phyloP scores from a whole-genome alignment of 2,329 filamentous ascomycete genomes.

The Microsporum canis region DNA sequence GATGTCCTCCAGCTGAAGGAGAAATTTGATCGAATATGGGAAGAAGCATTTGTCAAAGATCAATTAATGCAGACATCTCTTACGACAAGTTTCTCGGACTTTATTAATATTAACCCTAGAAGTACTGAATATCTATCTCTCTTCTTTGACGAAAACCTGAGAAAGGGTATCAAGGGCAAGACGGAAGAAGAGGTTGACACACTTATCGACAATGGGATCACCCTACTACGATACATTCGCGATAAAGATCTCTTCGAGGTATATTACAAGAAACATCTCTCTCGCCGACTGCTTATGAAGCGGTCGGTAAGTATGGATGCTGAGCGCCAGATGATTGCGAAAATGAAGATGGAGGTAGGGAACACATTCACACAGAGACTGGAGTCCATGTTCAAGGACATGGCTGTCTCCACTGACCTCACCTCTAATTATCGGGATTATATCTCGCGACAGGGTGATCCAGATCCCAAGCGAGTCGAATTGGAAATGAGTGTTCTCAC shows the following conservation, averaged over 20 bases:
- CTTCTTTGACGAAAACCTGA: constrained; percentile 93
- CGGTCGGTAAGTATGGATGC: constrained; percentile 85
- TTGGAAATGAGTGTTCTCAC: constrained; percentile 77
- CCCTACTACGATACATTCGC: constrained; percentile 72
- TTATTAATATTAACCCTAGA: constrained; percentile 81
- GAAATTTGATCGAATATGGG: constrained; percentile 76
- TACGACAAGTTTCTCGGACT: constrained; percentile 77
- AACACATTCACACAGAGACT: constrained; percentile 88
- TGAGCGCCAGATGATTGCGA: constrained; percentile 87
- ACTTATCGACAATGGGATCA: constrained; percentile 80
- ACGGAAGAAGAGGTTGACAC: constrained; percentile 76
- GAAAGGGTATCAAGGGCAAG: constrained; percentile 86
- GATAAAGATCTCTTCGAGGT: constrained; percentile 93
- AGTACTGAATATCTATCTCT: constrained; percentile 88
- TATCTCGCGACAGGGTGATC: constrained; percentile 47
- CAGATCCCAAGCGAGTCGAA: constrained; percentile 56
- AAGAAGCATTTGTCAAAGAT: constrained; percentile 60
- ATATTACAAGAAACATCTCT: constrained; percentile 97
- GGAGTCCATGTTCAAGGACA: constrained; percentile 96
- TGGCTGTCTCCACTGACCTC: constrained; percentile 75
- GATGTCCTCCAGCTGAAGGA: constrained; percentile 76
- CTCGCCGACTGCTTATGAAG: constrained; percentile 71
- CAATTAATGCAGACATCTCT: constrained; percentile 68
- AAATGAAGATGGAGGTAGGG: constrained; percentile 94
- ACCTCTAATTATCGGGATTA: constrained; percentile 65